These are phyloP conservation scores for Trichoderma sp. DNA, from an alignment of 2,329 filamentous ascomycete genomes.

Conservation along the genomic window DNA sequence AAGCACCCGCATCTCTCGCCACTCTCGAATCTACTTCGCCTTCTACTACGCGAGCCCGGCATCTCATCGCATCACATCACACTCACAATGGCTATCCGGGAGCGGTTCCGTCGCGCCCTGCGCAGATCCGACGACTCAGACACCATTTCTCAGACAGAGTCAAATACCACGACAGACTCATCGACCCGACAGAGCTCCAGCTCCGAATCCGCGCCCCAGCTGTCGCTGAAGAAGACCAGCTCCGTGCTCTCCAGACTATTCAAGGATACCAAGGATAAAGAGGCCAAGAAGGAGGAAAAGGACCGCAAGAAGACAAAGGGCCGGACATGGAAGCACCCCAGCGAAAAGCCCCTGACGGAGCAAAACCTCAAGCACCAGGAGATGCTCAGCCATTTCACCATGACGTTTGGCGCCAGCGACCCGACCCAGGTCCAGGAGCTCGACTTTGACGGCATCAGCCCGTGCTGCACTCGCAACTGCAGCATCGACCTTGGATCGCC, in stretches of 20 bases:
- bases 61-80: constrained; percentile 5
- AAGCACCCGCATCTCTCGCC: background rate
- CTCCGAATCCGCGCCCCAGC: constrained; percentile 20
- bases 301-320: constrained; percentile 28
- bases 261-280: constrained; percentile 25
- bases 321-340: constrained; percentile 36
- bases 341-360: constrained; percentile 44
- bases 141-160: constrained; percentile 33
- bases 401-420: constrained; percentile 43
- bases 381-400: constrained; percentile 44
- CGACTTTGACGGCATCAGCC: constrained; percentile 41
- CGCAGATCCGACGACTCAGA: constrained; percentile 37
- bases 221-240: constrained; percentile 32
- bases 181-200: constrained; percentile 32
- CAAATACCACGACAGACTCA: constrained; percentile 30
- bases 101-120: constrained; percentile 41
- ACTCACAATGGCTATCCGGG: constrained; percentile 43
- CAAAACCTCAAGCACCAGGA: constrained; percentile 47
- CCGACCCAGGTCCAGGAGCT: constrained; percentile 33
- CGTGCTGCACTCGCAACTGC: constrained; percentile 41
- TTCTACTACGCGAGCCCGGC: background rate
- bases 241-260: constrained; percentile 31
- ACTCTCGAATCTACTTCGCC: background rate
- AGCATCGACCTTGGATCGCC: constrained; percentile 34
- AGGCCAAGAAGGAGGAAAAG: constrained; percentile 29